Evolutionary conservation across 352 stramenopile genomes (phyloP), one percentile per base, ranked within the genome.

Genomic region (Phytophthora tentaculata): DNA sequence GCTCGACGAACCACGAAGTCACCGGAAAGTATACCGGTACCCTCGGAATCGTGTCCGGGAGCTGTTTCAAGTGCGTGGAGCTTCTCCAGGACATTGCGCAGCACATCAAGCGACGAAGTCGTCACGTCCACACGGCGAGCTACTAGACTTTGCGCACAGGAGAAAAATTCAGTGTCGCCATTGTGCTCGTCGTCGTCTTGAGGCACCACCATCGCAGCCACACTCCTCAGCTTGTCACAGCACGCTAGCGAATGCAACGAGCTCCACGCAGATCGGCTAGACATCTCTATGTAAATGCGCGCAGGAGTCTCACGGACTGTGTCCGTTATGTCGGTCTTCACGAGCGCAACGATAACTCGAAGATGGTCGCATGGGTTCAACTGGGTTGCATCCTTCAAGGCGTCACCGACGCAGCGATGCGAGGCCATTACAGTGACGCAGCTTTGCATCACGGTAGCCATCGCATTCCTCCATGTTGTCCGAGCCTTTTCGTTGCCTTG

Each of bases 141-240:
- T 35, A 77, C 67, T 5, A 62, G 37, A 72, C 71, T 73, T 37
- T 59, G 53, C 5, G 35, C 44, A 61, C 74, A 81, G 9, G 47
- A 45, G 56, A 77, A 75, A 56, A 70, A 71, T 45, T 60, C 26
- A 52, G 28, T 64, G 61, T 74, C 43, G 37, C 37, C 26, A 67
- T 64, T 63, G 53, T 45, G 8, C 23, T 41, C 49, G 55, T 67
- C 43, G 65, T 77, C 45, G 53, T 57, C 51, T 62, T 65, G 63
- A 59, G 45, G 52, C 48, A 65, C 28, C 37, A 55, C 51, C 56
- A 65, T 58, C 49, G 56, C n/a, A 29, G 70, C 74, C 17, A 60
- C 43, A 32, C 58, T 57, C 19, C 29, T 50, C 14, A 81, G 64
- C 23, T 63, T 63, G 50, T 81, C 74, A 35, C 65, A 74, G 13